Evolutionary conservation across 805 yeast genomes (phyloP).

Genomic region (Ogataea paradorogensis): DNA sequence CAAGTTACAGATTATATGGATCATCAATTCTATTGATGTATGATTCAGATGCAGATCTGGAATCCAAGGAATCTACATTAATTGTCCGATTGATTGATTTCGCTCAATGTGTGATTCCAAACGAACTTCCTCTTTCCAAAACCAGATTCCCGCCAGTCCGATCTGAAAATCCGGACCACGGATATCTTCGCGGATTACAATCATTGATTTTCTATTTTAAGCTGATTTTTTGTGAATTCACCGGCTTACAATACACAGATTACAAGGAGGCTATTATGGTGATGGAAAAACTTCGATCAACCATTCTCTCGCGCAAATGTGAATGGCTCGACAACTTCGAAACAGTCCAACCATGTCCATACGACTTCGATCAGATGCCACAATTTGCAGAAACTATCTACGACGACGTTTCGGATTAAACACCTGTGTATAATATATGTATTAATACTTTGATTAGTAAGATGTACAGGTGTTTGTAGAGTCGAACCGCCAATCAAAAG

Average conservation of each 20-base stretch:
- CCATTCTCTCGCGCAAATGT: conserved; percentile 23
- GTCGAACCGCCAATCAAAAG: conserved; percentile 16
- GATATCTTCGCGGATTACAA: conserved; percentile 78
- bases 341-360: conserved; percentile 24
- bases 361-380: conserved; percentile 25
- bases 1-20: conserved; percentile 87
- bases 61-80: conserved; percentile 21
- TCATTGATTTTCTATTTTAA: conserved; percentile 70
- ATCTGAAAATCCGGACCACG: conserved; percentile 64
- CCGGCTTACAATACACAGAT: conserved; percentile 34
- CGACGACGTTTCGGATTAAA: conserved; percentile 31
- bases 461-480: conserved; percentile 26
- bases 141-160: conserved; percentile 72
- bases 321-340: conserved; percentile 37
- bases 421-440: conserved; percentile 3
- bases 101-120: conserved; percentile 85
- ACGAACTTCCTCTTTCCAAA: conserved; percentile 41
- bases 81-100: conserved; percentile 85
- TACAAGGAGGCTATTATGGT: conserved; percentile 19
- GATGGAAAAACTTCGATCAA: conserved; percentile 17
- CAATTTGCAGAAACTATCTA: conserved; percentile 21
- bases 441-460: conserved; percentile 2
- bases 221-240: conserved; percentile 53
- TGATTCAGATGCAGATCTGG: conserved; percentile 53
- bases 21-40: conserved; percentile 85